These are phyloP conservation scores for Jamesozyma rosinii DNA, from an alignment of 805 yeast genomes.

Conservation along the genomic window DNA sequence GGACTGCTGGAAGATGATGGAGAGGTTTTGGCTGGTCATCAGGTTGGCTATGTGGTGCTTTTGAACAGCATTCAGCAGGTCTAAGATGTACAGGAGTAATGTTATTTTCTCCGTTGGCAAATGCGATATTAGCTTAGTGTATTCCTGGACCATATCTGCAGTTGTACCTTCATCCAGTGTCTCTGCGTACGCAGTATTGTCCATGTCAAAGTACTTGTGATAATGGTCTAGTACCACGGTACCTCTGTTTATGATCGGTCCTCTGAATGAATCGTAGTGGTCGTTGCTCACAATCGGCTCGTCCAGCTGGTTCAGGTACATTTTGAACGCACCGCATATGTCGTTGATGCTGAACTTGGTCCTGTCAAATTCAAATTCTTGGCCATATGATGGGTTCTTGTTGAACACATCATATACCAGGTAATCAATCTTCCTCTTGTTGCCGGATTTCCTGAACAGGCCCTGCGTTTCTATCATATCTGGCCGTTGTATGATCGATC, in stretches of 20 bases:
- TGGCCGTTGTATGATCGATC: slow-evolving; percentile 58
- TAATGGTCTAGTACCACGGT: not conserved
- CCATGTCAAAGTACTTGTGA: not conserved
- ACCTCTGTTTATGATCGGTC: slow-evolving; percentile 44
- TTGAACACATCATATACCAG: slow-evolving; percentile 76
- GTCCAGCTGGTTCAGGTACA: slow-evolving; percentile 76
- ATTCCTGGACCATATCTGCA: slow-evolving; percentile 40
- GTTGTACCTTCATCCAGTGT: not conserved
- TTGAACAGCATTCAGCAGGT: slow-evolving; percentile 73
- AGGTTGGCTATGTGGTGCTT: slow-evolving; percentile 62
- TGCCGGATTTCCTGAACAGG: slow-evolving; percentile 84
- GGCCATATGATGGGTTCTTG: slow-evolving; percentile 76
- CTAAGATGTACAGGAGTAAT: slow-evolving; percentile 73
- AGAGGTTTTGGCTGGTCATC: slow-evolving; percentile 85
- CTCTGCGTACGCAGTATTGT: not conserved
- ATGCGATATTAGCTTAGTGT: slow-evolving; percentile 53
- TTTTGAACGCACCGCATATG: slow-evolving; percentile 78
- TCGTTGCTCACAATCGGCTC: slow-evolving; percentile 82
- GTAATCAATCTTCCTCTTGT: slow-evolving; percentile 74
- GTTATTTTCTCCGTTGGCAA: slow-evolving; percentile 71
- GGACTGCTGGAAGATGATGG: slow-evolving; percentile 94
- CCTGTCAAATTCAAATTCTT: slow-evolving; percentile 44
- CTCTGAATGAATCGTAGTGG: slow-evolving; percentile 65
- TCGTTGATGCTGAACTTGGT: slow-evolving; percentile 87
- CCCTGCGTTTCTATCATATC: slow-evolving; percentile 77